These are phyloP conservation scores for Lycium barbarum DNA, from an alignment of 257 asterid species.

Conservation along the genomic window DNA sequence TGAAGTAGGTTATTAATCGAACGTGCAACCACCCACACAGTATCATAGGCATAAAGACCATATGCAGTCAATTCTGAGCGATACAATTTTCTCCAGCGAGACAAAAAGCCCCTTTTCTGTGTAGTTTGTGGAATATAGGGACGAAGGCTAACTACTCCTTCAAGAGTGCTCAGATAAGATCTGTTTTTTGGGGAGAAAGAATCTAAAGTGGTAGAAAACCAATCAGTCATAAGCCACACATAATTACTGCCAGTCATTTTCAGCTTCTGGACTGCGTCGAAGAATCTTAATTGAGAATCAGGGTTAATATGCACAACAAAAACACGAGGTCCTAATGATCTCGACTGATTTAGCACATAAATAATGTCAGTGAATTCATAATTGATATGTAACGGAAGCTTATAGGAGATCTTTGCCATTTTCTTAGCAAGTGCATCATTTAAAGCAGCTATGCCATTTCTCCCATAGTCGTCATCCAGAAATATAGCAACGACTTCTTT, in stretches of 20 bases:
- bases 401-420: constrained; percentile 60
- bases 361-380: constrained; percentile 48
- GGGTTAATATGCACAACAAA: constrained; percentile 74
- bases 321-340: constrained; percentile 65
- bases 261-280: constrained; percentile 56
- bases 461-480: constrained; percentile 79
- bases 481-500: constrained; percentile 71
- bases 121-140: constrained; percentile 38
- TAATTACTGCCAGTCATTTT: constrained; percentile 79
- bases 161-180: constrained; percentile 29
- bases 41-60: constrained; percentile 50
- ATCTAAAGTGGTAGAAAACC: constrained; percentile 78
- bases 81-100: constrained; percentile 43
- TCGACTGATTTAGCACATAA: constrained; percentile 67
- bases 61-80: constrained; percentile 35
- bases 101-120: constrained; percentile 27
- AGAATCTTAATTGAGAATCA: constrained; percentile 47
- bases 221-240: constrained; percentile 85
- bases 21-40: constrained; percentile 45
- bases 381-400: constrained; percentile 58
- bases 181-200: constrained; percentile 43
- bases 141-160: constrained; percentile 44
- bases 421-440: constrained; percentile 70
- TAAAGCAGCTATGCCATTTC: constrained; percentile 74
- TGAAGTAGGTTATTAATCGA: constrained; percentile 29